Base-by-base conservation (phyloP, 2,329 filamentous ascomycete genomes). In the Thelonectria olida region DNA sequence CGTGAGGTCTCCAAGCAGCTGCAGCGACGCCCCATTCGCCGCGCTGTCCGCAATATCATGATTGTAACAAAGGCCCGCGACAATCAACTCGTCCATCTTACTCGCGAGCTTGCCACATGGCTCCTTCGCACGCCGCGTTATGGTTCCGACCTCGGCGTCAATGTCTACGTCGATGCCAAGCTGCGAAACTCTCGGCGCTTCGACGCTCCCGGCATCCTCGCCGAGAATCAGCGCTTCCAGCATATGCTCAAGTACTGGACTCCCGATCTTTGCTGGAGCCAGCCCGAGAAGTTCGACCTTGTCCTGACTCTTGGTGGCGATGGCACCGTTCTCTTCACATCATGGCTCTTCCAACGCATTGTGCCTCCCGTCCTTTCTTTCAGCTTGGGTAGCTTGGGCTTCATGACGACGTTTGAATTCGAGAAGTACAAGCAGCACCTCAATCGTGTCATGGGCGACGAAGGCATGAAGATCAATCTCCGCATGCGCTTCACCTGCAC, bases 401-500 rank as follows among this genome's bases (percentile, higher is more conserved):
- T 96, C 81, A 82, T 96, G 71, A 96, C 93, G 2, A 93, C 89
- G 60, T 96, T 96, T 72, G 88, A 94, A 74, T 99, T 96, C 74
- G 88, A 92, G 63, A 86, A 90, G 69, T 97, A 97, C 82, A 93
- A 93, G 78, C 84, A 91, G 61, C 92, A 97, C 72, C 85, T 99
- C 31, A 90, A 92, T 78, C 90, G 89, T 54, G 87, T 98, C 68
- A 97, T 99, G 93, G 93, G 93, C 62, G 92, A 96, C 58, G 88
- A 91, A 2, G 96, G 96, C 57, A 98, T 99, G 95, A 91, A 95
- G 54, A 95, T 98, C 62, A 98, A 97, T 74, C 84, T 99, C 69
- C 93, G 96, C 68, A 99, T 99, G 96, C 92, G 96, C 64, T 99
- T 99, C 78, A 99, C 96, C 15, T 98, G 95, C 80, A 98, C 96